These are phyloP conservation scores for Filosporella fistucella DNA, from an alignment of 495 filamentous ascomycete species.

Conservation along the genomic window DNA sequence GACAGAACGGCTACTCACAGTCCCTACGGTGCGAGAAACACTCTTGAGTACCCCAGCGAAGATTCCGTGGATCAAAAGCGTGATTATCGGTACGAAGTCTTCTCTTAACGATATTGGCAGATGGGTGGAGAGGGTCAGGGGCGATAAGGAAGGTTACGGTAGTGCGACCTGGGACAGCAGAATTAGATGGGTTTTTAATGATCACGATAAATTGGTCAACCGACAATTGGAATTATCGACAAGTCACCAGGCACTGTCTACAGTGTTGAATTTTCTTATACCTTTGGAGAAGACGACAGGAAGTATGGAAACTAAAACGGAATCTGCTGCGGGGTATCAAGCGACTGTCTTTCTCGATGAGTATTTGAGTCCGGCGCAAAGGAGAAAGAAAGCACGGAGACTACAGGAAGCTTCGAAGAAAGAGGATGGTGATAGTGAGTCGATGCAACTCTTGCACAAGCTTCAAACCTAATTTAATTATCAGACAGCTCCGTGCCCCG, in stretches of 20 bases:
- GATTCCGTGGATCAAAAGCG: conserved; percentile 18
- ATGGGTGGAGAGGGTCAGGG: conserved; percentile 23
- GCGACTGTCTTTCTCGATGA: too few relatives aligned
- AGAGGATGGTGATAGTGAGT: too few relatives aligned
- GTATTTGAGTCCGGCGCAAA: too few relatives aligned
- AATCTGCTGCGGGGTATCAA: neutral
- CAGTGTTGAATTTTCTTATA: conserved; percentile 5
- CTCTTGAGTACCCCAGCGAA: conserved; percentile 16
- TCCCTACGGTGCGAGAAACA: conserved; percentile 8
- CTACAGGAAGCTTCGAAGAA: too few relatives aligned
- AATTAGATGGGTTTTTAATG: conserved; percentile 26
- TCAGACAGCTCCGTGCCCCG: too few relatives aligned
- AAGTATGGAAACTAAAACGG: neutral
- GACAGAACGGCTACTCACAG: conserved; percentile 20
- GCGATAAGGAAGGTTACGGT: conserved; percentile 19
- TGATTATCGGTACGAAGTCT: conserved; percentile 18
- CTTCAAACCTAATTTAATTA: too few relatives aligned
- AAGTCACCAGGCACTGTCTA: conserved; percentile 26
- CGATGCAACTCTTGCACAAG: too few relatives aligned
- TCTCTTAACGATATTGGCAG: conserved; percentile 28
- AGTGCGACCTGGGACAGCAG: conserved; percentile 17
- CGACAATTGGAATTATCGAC: conserved; percentile 18
- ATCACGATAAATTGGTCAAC: conserved; percentile 24
- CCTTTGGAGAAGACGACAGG: neutral
- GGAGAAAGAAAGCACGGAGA: too few relatives aligned